A percentile compares a stretch with the other conserved stretches of the same genome.
Conservation (phyloP, 345 rosid genomes). For the Alliaria petiolata region DNA sequence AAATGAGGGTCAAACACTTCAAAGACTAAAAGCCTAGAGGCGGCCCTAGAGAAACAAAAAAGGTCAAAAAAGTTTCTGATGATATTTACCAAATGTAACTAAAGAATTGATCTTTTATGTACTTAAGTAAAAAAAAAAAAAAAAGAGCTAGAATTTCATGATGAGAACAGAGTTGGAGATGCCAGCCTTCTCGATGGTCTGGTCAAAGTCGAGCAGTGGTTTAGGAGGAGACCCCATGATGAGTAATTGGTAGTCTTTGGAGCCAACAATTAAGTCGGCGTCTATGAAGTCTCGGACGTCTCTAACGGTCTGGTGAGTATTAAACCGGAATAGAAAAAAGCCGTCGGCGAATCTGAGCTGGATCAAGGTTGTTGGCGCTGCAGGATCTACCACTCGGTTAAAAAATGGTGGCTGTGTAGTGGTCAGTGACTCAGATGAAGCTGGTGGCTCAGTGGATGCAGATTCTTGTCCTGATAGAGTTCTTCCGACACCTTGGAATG, state of each 20-base stretch:
- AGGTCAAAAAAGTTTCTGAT: background rate
- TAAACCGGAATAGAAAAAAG: background rate
- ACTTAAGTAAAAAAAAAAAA: background rate
- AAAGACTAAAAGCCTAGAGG: background rate
- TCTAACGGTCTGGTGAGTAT: slow-evolving; percentile 50
- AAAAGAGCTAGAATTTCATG: slow-evolving; percentile 47
- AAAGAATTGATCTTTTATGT: background rate
- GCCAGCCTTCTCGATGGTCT: slow-evolving; percentile 72
- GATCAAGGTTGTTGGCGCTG: slow-evolving; percentile 37
- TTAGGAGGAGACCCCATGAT: slow-evolving; percentile 81
- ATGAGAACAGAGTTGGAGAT: slow-evolving; percentile 71
- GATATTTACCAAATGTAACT: background rate
- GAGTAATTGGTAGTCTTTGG: slow-evolving; percentile 57
- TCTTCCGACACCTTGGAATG: slow-evolving; percentile 59
- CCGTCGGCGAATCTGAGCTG: slow-evolving; percentile 63
- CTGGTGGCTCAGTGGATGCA: slow-evolving; percentile 35
- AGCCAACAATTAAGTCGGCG: slow-evolving; percentile 52
- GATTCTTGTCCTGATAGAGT: slow-evolving; percentile 36
- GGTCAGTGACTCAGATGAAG: slow-evolving; percentile 6
- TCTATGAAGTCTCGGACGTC: slow-evolving; percentile 58
- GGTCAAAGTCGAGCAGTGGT: slow-evolving; percentile 51
- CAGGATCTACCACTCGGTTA: slow-evolving; percentile 47
- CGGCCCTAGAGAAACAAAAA: slow-evolving; percentile 2
- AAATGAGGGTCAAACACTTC: slow-evolving; percentile 43
- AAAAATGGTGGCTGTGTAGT: slow-evolving; percentile 38